Evolutionary conservation across 192 early-diverging fungal genomes (phyloP), one percentile per base, ranked within the genome.

Genomic region (Kappamyces sp.): DNA sequence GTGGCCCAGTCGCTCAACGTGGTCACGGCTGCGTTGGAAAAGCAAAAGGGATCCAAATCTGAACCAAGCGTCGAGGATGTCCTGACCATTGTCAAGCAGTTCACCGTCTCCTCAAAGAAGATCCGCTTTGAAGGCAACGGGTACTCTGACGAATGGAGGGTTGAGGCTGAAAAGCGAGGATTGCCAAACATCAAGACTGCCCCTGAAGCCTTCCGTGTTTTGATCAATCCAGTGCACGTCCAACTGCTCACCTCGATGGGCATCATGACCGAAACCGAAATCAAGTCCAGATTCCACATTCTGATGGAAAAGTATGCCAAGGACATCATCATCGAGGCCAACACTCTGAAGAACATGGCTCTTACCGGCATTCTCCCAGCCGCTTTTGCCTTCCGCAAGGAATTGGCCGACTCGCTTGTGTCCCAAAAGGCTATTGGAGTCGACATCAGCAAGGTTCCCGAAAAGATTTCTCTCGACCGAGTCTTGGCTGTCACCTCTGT

Each of bases 111-210:
- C 55, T 82, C 82, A 72, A 92, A 91, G 83, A 62, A 70, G 64
- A 80, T 99, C 65, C 85, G 93, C 69, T 99, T 99, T 68, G 96
- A 99, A 75, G 93, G 90, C 65, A 93, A 99, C 83, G 90, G 90
- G 75, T 99, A 99, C 83, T 91, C 93, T 46, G 88, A 90, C 43
- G 89, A 85, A 51, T 99, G 96, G 96, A 82, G 85, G 35, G 64
- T 75, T 23, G 96, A 97, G 81, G 96, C 96, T 38, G 90, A 83
- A 67, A 85, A 80, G 68, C 92, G 96, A 69, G 94, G 96, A 2
- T 77, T 99, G 63, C 92, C 92, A 75, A 99, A 96, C 84, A 96
- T 99, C 79, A 82, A 77, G 69, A 81, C 85, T 37, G 86, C 86
- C 67, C 90, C 91, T 47, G 91, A 86, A 65, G 96, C 96, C 47